These are phyloP conservation scores for Nephelium lappaceum DNA, from an alignment of 345 rosid genomes.

Conservation along the genomic window DNA sequence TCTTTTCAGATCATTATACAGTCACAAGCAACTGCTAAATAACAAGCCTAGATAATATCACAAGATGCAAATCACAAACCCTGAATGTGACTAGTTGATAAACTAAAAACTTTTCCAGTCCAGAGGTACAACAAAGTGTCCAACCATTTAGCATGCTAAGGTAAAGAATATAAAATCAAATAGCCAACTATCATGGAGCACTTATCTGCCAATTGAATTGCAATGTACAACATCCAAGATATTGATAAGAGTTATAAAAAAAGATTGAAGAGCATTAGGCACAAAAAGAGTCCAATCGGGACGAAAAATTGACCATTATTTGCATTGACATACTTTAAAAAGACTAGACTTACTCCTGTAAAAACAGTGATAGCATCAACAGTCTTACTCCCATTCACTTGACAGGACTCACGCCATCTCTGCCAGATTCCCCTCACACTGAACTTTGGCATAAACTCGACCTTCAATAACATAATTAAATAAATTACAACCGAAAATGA, in stretches of 20 bases:
- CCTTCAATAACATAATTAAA: conserved; percentile 50
- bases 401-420: conserved; percentile 92
- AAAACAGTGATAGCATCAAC: conserved; percentile 75
- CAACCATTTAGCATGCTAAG: not conserved
- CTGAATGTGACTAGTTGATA: not conserved
- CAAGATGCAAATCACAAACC: not conserved
- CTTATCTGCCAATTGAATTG: not conserved
- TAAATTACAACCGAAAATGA: conserved; percentile 10
- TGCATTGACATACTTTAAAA: conserved; percentile 13
- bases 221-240: not conserved
- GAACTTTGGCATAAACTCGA: conserved; percentile 93
- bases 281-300: not conserved
- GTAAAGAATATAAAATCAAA: not conserved
- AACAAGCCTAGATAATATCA: not conserved
- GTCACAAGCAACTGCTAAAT: not conserved
- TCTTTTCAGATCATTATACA: not conserved
- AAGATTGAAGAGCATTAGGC: not conserved
- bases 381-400: conserved; percentile 48
- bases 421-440: conserved; percentile 95
- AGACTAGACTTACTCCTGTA: conserved; percentile 75
- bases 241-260: not conserved
- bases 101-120: not conserved
- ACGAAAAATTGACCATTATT: not conserved
- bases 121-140: not conserved
- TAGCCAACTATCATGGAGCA: not conserved